Conservation (phyloP, 768 basidiomycete genomes). For the Coprinopsis sp. region DNA sequence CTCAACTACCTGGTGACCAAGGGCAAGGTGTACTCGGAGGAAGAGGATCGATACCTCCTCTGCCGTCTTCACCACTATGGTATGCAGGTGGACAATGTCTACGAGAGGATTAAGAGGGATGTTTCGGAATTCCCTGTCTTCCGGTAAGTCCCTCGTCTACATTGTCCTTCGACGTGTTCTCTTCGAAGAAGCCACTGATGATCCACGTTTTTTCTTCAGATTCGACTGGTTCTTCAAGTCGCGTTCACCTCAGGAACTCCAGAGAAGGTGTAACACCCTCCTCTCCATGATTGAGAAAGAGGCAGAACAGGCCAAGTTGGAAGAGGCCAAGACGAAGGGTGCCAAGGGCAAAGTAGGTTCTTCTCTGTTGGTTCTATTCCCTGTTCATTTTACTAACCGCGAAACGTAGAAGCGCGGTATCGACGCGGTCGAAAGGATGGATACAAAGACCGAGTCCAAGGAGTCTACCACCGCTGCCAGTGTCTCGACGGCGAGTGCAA, state of each 20-base stretch:
- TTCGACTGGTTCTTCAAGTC: slow-evolving; percentile 99
- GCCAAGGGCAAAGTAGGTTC: slow-evolving; percentile 59
- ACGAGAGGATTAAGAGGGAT: slow-evolving; percentile 93
- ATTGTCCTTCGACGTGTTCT: background rate
- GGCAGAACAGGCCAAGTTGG: slow-evolving; percentile 59
- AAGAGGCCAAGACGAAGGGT: slow-evolving; percentile 61
- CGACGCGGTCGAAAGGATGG: slow-evolving; percentile 53
- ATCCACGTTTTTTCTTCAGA: slow-evolving; percentile 28
- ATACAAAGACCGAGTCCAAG: slow-evolving; percentile 43
- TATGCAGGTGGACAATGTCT: slow-evolving; percentile 83
- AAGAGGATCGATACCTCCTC: slow-evolving; percentile 93
- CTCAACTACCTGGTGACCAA: slow-evolving; percentile 94
- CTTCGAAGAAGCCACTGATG: too few species aligned
- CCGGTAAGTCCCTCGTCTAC: slow-evolving; percentile 10
- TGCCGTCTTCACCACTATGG: slow-evolving; percentile 89
- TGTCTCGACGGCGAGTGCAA: slow-evolving; percentile 44
- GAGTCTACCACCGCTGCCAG: slow-evolving; percentile 56
- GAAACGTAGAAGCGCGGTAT: slow-evolving; percentile 67
- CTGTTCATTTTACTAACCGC: background rate
- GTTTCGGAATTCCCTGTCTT: slow-evolving; percentile 96
- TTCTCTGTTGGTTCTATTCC: background rate
- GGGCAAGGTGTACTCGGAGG: slow-evolving; percentile 94
- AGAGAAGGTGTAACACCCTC: slow-evolving; percentile 82
- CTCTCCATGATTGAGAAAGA: slow-evolving; percentile 93
- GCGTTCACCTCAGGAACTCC: slow-evolving; percentile 82